These are phyloP conservation scores for Fistulifera pelliculosa DNA, from an alignment of 108 stramenopile species.

Conservation along the genomic window DNA sequence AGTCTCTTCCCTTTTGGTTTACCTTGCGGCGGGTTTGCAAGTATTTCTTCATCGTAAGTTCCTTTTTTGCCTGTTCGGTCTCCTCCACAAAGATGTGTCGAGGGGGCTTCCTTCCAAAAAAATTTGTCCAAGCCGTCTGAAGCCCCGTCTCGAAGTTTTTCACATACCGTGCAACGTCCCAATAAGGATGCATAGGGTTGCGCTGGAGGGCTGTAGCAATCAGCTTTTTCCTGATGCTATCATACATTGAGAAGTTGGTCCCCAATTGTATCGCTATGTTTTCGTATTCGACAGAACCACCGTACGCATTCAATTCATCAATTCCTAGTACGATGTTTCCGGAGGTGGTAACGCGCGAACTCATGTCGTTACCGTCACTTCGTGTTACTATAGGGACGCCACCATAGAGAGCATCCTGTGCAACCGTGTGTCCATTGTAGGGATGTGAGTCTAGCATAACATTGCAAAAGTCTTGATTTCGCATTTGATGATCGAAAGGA, in stretches of 20 bases:
- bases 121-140: conserved; percentile 48
- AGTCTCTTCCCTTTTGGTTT: no score
- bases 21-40: conserved; percentile 22
- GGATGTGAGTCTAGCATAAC: conserved; percentile 78
- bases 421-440: conserved; percentile 83
- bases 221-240: conserved; percentile 39
- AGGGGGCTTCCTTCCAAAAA: conserved; percentile 35
- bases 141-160: conserved; percentile 62
- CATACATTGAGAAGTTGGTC: conserved; percentile 34
- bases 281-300: conserved; percentile 52
- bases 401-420: conserved; percentile 74
- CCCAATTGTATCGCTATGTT: conserved; percentile 63
- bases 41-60: conserved; percentile 34
- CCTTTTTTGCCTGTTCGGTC: conserved; percentile 28
- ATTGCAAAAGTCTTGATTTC: conserved; percentile 72
- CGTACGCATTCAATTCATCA: conserved; percentile 67
- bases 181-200: conserved; percentile 82
- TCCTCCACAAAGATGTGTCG: conserved; percentile 47
- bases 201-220: conserved; percentile 57
- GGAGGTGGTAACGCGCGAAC: conserved; percentile 68
- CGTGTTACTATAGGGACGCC: conserved; percentile 80
- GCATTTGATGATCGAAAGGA: conserved; percentile 77
- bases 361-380: conserved; percentile 79
- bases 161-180: conserved; percentile 78
- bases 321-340: conserved; percentile 70